Conservation (phyloP, 106 monocot species). For the Acorus calamus region DNA sequence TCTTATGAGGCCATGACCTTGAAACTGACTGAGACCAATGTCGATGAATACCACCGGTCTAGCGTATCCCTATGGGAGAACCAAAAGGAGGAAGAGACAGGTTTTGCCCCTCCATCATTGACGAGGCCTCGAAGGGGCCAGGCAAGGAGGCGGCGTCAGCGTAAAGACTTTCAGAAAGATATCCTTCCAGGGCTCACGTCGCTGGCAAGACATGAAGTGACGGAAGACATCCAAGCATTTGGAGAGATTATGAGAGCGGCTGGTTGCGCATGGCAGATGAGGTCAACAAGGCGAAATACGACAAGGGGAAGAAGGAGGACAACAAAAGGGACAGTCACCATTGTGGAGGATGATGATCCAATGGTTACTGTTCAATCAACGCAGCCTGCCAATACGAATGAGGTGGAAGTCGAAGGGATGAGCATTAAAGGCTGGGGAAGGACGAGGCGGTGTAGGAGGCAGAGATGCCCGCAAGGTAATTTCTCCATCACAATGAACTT, state of each 20-base stretch:
- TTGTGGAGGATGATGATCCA: neutral
- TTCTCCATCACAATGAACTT: slow-evolving; percentile 5
- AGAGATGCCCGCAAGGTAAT: slow-evolving; percentile 25
- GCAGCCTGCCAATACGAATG: neutral
- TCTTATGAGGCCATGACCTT: slow-evolving; percentile 59
- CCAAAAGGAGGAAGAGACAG: slow-evolving; percentile 17
- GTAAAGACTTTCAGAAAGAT: slow-evolving; percentile 34
- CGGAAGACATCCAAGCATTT: too few species aligned
- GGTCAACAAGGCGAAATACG: slow-evolving; percentile 5
- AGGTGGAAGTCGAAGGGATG: slow-evolving; percentile 12
- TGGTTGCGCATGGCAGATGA: neutral
- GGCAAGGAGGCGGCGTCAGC: slow-evolving; percentile 23
- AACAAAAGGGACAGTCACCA: neutral
- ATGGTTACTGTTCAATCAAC: slow-evolving; percentile 1
- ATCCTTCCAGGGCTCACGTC: too few species aligned
- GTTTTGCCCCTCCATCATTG: slow-evolving; percentile 13
- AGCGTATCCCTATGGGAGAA: neutral
- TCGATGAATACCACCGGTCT: slow-evolving; percentile 26
- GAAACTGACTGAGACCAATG: slow-evolving; percentile 42
- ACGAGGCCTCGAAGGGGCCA: slow-evolving; percentile 20
- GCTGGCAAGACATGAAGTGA: too few species aligned
- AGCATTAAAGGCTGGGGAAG: slow-evolving; percentile 42
- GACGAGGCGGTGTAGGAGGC: slow-evolving; percentile 40
- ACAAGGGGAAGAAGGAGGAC: neutral
- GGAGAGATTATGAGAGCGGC: neutral